Conservation (phyloP, 2,329 filamentous ascomycete species). For the Bipolaris cookei region DNA sequence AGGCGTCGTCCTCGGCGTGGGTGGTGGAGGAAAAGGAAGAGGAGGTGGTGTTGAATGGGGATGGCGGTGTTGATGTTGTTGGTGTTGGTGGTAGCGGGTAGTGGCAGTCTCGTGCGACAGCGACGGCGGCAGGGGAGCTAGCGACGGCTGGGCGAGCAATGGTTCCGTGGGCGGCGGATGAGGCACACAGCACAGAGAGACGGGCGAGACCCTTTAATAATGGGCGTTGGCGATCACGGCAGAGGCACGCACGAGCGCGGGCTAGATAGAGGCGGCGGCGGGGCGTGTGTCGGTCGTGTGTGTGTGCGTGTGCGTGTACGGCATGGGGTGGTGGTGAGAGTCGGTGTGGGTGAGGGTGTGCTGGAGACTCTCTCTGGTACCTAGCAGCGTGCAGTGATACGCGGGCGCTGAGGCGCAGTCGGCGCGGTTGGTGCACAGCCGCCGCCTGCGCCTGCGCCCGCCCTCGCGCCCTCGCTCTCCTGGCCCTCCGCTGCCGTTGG, state of each 20-base stretch:
- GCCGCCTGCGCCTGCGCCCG: neutral
- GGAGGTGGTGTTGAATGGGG: neutral
- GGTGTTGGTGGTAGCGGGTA: neutral
- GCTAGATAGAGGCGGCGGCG: constrained; percentile 13
- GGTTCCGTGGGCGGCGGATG: neutral
- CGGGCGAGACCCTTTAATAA: constrained; percentile 27
- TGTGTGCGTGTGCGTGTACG: neutral
- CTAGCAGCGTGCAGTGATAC: too few relatives aligned
- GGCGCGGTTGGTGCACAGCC: constrained; percentile 10
- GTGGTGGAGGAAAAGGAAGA: neutral
- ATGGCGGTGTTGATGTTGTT: neutral
- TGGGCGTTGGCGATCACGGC: constrained; percentile 17
- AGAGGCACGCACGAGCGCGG: constrained; percentile 20
- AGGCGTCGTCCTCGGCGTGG: neutral
- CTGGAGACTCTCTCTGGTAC: neutral
- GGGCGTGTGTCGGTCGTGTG: neutral
- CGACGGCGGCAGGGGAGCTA: constrained; percentile 2
- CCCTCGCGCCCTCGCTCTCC: constrained; percentile 1
- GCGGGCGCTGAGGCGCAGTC: too few relatives aligned
- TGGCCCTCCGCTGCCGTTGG: constrained; percentile 9
- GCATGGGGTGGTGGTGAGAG: neutral
- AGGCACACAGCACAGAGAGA: constrained; percentile 3
- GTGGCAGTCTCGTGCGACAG: constrained; percentile 1
- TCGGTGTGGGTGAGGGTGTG: constrained; percentile 5
- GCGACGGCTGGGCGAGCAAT: neutral